These are phyloP conservation scores for Fomitopsis serialis DNA, from an alignment of 768 basidiomycete species.

Conservation along the genomic window DNA sequence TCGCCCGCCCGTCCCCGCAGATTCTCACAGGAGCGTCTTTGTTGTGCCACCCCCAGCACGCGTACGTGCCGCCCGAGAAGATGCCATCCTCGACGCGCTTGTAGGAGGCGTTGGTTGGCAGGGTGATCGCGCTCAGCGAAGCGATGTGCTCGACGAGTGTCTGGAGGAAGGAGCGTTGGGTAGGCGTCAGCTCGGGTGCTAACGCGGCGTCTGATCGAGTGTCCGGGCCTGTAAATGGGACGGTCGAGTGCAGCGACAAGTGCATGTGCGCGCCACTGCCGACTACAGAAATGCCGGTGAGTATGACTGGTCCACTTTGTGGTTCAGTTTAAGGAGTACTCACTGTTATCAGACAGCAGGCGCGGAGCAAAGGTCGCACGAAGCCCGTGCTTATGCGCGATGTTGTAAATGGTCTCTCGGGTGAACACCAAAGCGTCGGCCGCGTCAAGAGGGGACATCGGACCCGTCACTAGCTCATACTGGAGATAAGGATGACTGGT, in stretches of 20 bases:
- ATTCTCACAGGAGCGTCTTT: constrained; percentile 61
- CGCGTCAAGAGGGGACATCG: constrained; percentile 59
- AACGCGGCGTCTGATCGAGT: constrained; percentile 6
- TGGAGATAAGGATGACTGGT: constrained; percentile 29
- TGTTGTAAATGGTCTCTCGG: constrained; percentile 59
- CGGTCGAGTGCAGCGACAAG: constrained; percentile 50
- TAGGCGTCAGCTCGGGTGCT: constrained; percentile 28
- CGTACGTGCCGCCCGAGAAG: constrained; percentile 69
- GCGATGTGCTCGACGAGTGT: constrained; percentile 54
- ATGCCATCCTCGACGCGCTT: constrained; percentile 56
- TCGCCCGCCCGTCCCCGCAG: constrained; percentile 44
- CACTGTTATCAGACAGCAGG: constrained; percentile 30
- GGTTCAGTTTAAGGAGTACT: not conserved
- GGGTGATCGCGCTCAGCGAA: constrained; percentile 48
- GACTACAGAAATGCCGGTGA: constrained; percentile 22
- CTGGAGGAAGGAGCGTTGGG: constrained; percentile 56
- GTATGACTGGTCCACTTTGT: too few relatives aligned
- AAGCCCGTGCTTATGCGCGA: constrained; percentile 58
- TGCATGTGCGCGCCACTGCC: constrained; percentile 60
- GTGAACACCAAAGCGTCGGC: constrained; percentile 65
- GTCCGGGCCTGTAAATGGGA: not conserved
- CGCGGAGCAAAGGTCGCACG: constrained; percentile 64
- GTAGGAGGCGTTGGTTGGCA: constrained; percentile 60
- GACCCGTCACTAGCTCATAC: constrained; percentile 67
- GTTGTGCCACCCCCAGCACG: constrained; percentile 65